A percentile compares a stretch with the other conserved stretches of the same genome.
These are phyloP conservation scores for Aaosphaeria arxii DNA, from an alignment of 2,329 filamentous ascomycete species.

Conservation along the genomic window DNA sequence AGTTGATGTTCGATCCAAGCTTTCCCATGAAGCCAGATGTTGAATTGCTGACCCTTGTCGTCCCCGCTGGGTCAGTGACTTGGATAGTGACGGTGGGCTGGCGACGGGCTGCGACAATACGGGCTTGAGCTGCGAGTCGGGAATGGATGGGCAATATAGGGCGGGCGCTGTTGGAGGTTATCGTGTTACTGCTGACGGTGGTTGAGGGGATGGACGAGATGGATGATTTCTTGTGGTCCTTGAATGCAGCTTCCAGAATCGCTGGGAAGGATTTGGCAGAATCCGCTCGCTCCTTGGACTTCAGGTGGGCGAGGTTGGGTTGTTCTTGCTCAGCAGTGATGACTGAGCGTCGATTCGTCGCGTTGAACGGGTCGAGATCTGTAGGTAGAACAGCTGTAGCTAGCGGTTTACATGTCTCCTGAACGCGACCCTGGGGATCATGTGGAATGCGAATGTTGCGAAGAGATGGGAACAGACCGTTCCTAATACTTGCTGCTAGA, in stretches of 20 bases:
- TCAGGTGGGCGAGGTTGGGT: neutral
- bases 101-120: slow-evolving; percentile 58
- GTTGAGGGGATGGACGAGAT: slow-evolving; percentile 1
- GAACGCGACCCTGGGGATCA: slow-evolving; percentile 68
- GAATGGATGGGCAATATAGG: slow-evolving; percentile 49
- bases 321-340: neutral
- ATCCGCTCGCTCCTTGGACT: neutral
- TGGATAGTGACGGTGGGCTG: slow-evolving; percentile 58
- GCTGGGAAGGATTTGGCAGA: neutral
- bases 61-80: slow-evolving; percentile 49
- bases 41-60: slow-evolving; percentile 51
- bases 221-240: neutral
- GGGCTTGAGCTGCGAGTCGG: slow-evolving; percentile 63
- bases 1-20: slow-evolving; percentile 57
- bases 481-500: slow-evolving; percentile 61
- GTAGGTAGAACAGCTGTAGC: slow-evolving; percentile 52
- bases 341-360: neutral
- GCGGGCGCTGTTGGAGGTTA: slow-evolving; percentile 10
- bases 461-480: slow-evolving; percentile 62
- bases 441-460: slow-evolving; percentile 61
- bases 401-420: slow-evolving; percentile 64
- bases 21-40: slow-evolving; percentile 63
- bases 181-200: slow-evolving; percentile 4
- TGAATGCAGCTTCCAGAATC: neutral
- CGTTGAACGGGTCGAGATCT: slow-evolving; percentile 18